These are phyloP conservation scores for Trametes meyenii DNA, from an alignment of 768 basidiomycete genomes.

Conservation along the genomic window DNA sequence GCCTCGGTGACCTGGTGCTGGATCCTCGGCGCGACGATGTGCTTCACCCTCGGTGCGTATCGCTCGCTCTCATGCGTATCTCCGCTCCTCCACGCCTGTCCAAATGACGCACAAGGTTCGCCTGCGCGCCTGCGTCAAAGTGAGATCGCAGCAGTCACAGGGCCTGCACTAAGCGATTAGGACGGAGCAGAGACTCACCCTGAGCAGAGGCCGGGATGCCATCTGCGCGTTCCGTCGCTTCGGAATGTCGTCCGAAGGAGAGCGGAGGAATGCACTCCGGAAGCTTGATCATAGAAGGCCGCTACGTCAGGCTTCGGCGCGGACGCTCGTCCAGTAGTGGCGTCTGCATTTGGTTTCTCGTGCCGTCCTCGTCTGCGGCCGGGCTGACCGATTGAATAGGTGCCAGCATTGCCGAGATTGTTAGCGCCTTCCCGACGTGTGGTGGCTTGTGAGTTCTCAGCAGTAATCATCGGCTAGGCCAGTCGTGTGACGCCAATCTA, in stretches of 20 bases:
- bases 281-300: too few species aligned
- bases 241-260: too few species aligned
- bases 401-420: constrained; percentile 74
- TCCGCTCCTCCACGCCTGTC: neutral
- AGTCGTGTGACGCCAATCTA: constrained; percentile 29
- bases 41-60: constrained; percentile 61
- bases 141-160: constrained; percentile 13
- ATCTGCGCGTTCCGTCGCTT: too few species aligned
- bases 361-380: neutral
- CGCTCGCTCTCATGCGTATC: constrained; percentile 2
- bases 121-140: constrained; percentile 4
- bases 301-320: neutral
- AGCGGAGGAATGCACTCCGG: too few species aligned
- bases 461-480: neutral
- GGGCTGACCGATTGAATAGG: constrained; percentile 33
- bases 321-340: neutral
- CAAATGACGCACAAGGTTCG: neutral
- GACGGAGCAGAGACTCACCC: too few species aligned
- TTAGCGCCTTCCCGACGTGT: constrained; percentile 75
- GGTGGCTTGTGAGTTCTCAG: constrained; percentile 59
- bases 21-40: constrained; percentile 73
- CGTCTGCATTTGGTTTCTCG: constrained; percentile 4
- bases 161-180: neutral
- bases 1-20: constrained; percentile 76
- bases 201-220: too few species aligned